phyloP scores from a whole-genome alignment of 1,284 basidiomycete genomes.

The Cutaneotrichosporon mucoides region DNA sequence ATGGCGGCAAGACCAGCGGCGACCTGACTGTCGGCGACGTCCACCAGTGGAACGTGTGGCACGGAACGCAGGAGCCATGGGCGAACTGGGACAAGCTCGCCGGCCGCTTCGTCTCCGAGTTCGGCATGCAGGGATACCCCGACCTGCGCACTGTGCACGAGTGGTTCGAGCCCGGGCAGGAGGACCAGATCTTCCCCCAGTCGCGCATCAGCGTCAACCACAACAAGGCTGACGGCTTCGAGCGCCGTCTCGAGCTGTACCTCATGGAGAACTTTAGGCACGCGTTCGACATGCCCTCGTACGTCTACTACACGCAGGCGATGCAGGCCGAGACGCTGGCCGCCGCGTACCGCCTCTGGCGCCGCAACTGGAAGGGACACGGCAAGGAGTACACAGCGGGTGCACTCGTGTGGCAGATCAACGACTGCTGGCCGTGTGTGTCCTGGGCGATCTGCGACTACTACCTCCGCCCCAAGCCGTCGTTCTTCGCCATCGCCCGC shows the following conservation, averaged over 20 bases:
- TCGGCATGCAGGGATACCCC: conserved; percentile 61
- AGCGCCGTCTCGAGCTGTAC: conserved; percentile 82
- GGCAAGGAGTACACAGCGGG: conserved; percentile 69
- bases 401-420: conserved; percentile 77
- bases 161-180: conserved; percentile 52
- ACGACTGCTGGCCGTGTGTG: conserved; percentile 76
- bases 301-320: conserved; percentile 73
- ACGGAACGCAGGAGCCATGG: conserved; percentile 76
- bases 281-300: conserved; percentile 79
- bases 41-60: conserved; percentile 93
- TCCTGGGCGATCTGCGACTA: conserved; percentile 77
- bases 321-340: conserved; percentile 77
- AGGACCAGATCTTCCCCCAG: conserved; percentile 69
- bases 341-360: conserved; percentile 68
- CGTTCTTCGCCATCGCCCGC: conserved; percentile 65
- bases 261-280: conserved; percentile 82
- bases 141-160: conserved; percentile 76
- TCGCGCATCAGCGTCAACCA: conserved; percentile 76
- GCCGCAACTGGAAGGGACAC: conserved; percentile 67
- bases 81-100: conserved; percentile 80
- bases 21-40: conserved; percentile 76
- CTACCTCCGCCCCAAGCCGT: conserved; percentile 69
- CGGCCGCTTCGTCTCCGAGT: conserved; percentile 72
- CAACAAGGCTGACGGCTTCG: conserved; percentile 81
- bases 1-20: conserved; percentile 70